Base-by-base conservation (phyloP, 352 stramenopile genomes). In the Blastocystis sp. region DNA sequence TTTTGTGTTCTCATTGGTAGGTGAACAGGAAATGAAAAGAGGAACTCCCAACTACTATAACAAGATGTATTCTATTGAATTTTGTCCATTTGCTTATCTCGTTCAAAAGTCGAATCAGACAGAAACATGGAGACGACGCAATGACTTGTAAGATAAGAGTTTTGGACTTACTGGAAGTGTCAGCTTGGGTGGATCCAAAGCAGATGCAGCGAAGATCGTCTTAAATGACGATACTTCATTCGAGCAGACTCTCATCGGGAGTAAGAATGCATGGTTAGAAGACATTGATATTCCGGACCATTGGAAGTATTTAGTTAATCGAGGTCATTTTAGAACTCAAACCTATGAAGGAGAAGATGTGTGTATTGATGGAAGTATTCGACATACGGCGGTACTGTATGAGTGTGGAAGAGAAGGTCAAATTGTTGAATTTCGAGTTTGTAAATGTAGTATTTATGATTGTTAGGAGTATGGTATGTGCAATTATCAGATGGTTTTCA, bases 401-500 rank as follows among this genome's bases (percentile, higher is more conserved):
- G 71, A 83, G 21, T 83, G 71, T 66, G 71, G 71, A 14, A 43
- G 49, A 16, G 42, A 66, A 29, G 52, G 58, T 27, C 24, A 80
- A 54, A 46, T 52, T 66, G 14, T 35, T 27, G 14, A 35, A 67
- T 29, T 83, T 66, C 71, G 51, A 35, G 3, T 52, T 83, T 49
- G 71, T 32, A 21, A 14, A 24, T 21, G 7, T 24, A 4, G 14
- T 52, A 39, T 12, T 21, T 21, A 1, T 83, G 11, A 42, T 27
- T 32, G 5, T 21, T 83, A 83, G 71, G 71, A 83, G 35, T 51
- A 83, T 54, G 71, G 71, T 16, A 83, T 83, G 71, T 83, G 71
- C 49, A 83, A 83, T 39, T 83, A 83, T 56, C 51, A 83, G 71
- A 83, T 83, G 71, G n/a, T 65, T 21, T 57, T 83, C 51, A 37